Evolutionary conservation across 805 yeast species (phyloP).

Genomic region (Ogataea glucozyma): DNA sequence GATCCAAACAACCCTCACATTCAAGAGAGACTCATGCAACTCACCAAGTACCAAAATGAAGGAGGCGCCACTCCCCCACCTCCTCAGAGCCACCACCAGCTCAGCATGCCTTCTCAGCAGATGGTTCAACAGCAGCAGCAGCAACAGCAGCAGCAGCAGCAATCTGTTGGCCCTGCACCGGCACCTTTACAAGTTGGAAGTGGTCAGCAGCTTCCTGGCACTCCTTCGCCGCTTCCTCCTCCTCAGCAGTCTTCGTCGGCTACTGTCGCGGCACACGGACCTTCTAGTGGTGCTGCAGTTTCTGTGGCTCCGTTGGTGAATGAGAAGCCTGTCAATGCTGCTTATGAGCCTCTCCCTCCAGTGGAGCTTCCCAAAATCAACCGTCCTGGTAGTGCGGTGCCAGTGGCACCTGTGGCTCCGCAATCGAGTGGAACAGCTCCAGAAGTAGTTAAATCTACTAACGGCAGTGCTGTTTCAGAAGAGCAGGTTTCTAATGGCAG

Average conservation of each 20-base stretch:
- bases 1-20: conserved; percentile 95
- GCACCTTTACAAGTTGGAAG: conserved; percentile 31
- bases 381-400: neutral
- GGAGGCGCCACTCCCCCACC: conserved; percentile 56
- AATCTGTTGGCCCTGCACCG: conserved; percentile 30
- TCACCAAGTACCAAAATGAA: conserved; percentile 69
- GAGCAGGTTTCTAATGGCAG: conserved; percentile 6
- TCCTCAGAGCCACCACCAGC: conserved; percentile 63
- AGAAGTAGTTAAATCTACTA: neutral
- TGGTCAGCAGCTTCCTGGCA: conserved; percentile 31
- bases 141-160: conserved; percentile 32
- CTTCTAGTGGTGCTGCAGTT: conserved; percentile 3
- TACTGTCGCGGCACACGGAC: conserved; percentile 10
- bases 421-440: neutral
- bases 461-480: neutral
- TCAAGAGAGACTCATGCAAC: conserved; percentile 85
- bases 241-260: conserved; percentile 22
- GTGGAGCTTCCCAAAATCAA: conserved; percentile 9
- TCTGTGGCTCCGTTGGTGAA: conserved; percentile 7
- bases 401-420: conserved; percentile 1
- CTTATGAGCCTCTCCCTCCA: neutral
- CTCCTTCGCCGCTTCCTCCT: conserved; percentile 28
- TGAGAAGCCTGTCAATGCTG: conserved; percentile 1
- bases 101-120: conserved; percentile 39
- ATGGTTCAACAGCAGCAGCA: conserved; percentile 33